A percentile compares a stretch with the other conserved stretches of the same genome.
phyloP scores from a whole-genome alignment of 2,329 filamentous ascomycete species.

The Diplodia intermedia region DNA sequence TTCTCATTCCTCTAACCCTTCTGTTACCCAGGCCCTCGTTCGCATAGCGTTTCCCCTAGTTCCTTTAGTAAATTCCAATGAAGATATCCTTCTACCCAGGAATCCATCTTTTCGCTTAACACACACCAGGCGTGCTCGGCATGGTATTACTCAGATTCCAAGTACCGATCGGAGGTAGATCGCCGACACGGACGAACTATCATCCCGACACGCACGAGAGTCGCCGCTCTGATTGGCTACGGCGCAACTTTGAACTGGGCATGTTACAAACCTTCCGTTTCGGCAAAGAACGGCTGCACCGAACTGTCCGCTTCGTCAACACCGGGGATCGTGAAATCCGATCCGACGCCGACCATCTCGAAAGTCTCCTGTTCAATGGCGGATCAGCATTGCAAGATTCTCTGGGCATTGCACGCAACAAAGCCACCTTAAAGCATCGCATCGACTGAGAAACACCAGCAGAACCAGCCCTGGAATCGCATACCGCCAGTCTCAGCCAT shows the following conservation, averaged over 20 bases:
- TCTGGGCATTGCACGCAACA: not conserved
- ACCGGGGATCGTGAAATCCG: not conserved
- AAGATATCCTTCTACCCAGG: not conserved
- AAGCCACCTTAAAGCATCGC: not conserved
- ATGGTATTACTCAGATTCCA: not conserved
- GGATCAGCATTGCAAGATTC: not conserved
- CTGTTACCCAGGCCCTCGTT: too few relatives aligned
- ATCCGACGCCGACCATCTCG: not conserved
- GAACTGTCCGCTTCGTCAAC: not conserved
- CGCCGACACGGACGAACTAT: not conserved
- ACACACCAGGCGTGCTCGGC: not conserved
- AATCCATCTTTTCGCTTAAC: not conserved
- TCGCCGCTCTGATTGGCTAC: not conserved
- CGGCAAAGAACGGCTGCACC: not conserved
- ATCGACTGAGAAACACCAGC: not conserved
- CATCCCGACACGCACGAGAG: not conserved
- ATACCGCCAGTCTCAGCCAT: conserved; percentile 18
- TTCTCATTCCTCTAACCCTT: too few relatives aligned
- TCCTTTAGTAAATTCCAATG: too few relatives aligned
- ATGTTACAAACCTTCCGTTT: not conserved
- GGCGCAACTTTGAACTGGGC: not conserved
- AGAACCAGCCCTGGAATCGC: too few relatives aligned
- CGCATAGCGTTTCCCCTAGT: too few relatives aligned
- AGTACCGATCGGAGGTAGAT: not conserved
- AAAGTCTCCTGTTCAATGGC: not conserved